Evolutionary conservation across 805 yeast species (phyloP), one percentile per base, ranked within the genome.

Genomic region (Candida jianshihensis): DNA sequence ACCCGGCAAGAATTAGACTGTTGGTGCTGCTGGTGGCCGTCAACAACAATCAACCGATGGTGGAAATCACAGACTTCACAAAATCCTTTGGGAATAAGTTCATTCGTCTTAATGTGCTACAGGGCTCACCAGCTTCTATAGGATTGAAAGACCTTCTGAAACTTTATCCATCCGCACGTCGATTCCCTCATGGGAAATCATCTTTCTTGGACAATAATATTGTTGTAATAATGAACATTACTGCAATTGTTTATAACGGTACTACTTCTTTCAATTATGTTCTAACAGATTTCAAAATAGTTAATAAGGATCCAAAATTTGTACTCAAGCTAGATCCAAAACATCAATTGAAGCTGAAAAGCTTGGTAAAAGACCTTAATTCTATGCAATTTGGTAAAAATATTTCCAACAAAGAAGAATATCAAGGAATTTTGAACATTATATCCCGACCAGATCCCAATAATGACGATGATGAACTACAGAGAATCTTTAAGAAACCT

Each of bases 41-140:
- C 5, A 18, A 17, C 6, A 19, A 18, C 11, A 14, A 26, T 4
- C 18, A 13, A 3, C 30, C 22, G 5, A 6, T 15, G 3, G 18
- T 40, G 10, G 34, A 21, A 12, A 16, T 40, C 13, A 42, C 44
- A 4, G 46, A 42, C 28, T 42, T 42, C 17, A 42, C 44, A 3
- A 18, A 16, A 18, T n/a, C 29, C 5, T 25, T 14, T 6, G 26
- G 22, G 13, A 9, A n/a, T 5, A 13, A 26, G 13, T 14, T 18
- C 20, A 16, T 31, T 19, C 25, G 11, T n/a, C 17, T 34, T 15
- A 18, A 13, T 12, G 24, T 28, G 15, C 22, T 6, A 10, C n/a
- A 12, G 11, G 28, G 26, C 19, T 24, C 36, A 9, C 26, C 20
- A 5, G 36, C 33, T n/a, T 18, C 17, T 16, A 18, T n/a, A 8